These are phyloP conservation scores for Morella rubra DNA, from an alignment of 306 rosid genomes.

Conservation along the genomic window DNA sequence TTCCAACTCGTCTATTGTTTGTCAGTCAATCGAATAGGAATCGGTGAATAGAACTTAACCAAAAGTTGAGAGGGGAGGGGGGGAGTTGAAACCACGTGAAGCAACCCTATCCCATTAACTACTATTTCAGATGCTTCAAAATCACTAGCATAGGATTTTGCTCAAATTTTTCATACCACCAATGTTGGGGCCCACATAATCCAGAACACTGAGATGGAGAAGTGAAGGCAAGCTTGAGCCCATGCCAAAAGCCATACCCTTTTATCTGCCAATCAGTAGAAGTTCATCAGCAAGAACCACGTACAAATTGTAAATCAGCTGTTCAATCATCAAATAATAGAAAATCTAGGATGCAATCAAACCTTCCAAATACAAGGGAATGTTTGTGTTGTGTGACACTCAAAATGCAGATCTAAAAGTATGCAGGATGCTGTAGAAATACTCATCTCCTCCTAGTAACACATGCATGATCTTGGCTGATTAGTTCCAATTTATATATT, in stretches of 20 bases:
- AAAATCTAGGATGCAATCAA: background rate
- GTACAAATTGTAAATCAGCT: slow-evolving; percentile 1
- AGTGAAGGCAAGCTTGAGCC: slow-evolving; percentile 91
- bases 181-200: slow-evolving; percentile 95
- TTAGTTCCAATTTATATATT: background rate
- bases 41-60: slow-evolving; percentile 19
- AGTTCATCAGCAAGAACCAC: slow-evolving; percentile 19
- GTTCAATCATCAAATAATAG: background rate
- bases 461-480: background rate
- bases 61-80: slow-evolving; percentile 12
- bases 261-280: slow-evolving; percentile 70
- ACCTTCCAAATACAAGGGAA: background rate
- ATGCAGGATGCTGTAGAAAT: background rate
- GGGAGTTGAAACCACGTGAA: background rate
- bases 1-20: too few relatives aligned
- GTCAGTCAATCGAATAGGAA: too few relatives aligned
- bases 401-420: background rate
- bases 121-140: slow-evolving; percentile 14
- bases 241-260: slow-evolving; percentile 87
- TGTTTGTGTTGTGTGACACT: background rate
- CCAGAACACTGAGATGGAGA: slow-evolving; percentile 81
- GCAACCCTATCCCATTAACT: background rate
- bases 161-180: slow-evolving; percentile 64
- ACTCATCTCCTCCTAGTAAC: background rate
- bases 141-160: background rate